Evolutionary conservation across 2,329 filamentous ascomycete species (phyloP).

Genomic region (Alternaria infectoria): DNA sequence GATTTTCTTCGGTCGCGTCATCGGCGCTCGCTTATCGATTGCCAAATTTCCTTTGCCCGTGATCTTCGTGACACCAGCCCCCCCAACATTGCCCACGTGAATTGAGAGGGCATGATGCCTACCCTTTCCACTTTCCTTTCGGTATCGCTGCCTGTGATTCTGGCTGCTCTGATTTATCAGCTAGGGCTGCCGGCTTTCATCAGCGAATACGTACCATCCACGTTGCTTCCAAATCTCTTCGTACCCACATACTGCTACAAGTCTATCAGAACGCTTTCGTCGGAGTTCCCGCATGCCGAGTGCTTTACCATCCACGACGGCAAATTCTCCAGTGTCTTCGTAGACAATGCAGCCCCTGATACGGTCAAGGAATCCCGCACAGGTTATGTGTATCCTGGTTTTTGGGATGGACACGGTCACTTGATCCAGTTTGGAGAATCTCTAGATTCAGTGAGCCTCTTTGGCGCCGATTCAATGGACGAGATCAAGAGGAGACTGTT

Average conservation of each 20-base stretch:
- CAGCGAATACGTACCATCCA: slow-evolving; percentile 23
- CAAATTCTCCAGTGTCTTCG: slow-evolving; percentile 51
- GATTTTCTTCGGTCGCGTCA: neutral
- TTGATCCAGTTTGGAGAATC: slow-evolving; percentile 71
- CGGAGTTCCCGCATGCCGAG: slow-evolving; percentile 45
- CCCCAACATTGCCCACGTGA: neutral
- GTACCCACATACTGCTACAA: slow-evolving; percentile 52
- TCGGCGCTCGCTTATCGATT: slow-evolving; percentile 11
- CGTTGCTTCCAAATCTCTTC: slow-evolving; percentile 32
- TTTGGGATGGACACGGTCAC: slow-evolving; percentile 76
- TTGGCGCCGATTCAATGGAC: slow-evolving; percentile 62
- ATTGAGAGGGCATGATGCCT: slow-evolving; percentile 25
- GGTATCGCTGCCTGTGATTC: slow-evolving; percentile 31
- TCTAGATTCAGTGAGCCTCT: slow-evolving; percentile 69
- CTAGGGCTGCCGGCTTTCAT: slow-evolving; percentile 27
- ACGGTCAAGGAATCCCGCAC: slow-evolving; percentile 25
- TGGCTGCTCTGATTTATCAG: slow-evolving; percentile 40
- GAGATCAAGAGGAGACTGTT: slow-evolving; percentile 62
- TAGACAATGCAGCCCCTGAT: slow-evolving; percentile 32
- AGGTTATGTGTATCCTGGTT: slow-evolving; percentile 68
- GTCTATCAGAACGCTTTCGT: slow-evolving; percentile 53
- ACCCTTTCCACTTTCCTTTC: slow-evolving; percentile 27
- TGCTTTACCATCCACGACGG: slow-evolving; percentile 65
- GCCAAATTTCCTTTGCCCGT: neutral
- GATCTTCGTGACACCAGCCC: neutral